phyloP scores from a whole-genome alignment of 2,329 filamentous ascomycete genomes.

The Venturia nashicola region DNA sequence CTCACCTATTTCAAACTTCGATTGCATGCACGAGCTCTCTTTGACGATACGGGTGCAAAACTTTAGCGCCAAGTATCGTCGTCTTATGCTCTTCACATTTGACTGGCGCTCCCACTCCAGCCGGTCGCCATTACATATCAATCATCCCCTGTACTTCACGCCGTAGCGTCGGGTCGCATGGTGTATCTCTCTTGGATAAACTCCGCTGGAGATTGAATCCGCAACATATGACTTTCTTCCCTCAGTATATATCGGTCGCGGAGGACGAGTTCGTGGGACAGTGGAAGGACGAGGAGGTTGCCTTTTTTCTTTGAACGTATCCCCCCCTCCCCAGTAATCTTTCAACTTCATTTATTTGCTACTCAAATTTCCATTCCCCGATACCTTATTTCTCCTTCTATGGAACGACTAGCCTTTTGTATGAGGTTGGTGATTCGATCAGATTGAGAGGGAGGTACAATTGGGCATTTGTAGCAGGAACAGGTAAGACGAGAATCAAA shows the following conservation, averaged over 20 bases:
- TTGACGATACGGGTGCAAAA: not conserved
- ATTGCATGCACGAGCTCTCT: not conserved
- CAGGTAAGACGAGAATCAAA: not conserved
- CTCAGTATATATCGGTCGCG: constrained; percentile 7
- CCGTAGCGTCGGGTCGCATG: not conserved
- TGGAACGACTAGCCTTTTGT: not conserved
- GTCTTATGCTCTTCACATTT: not conserved
- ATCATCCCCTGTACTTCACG: not conserved
- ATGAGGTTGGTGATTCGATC: not conserved
- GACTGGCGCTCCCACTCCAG: not conserved
- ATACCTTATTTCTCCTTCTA: not conserved
- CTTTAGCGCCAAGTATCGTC: not conserved
- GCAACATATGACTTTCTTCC: not conserved
- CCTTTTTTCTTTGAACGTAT: not conserved
- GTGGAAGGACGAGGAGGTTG: not conserved
- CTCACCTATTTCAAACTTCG: not conserved
- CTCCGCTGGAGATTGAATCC: not conserved
- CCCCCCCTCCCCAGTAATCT: not conserved
- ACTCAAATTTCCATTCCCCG: not conserved
- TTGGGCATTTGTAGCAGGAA: not conserved
- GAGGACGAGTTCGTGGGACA: not conserved
- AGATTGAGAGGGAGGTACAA: not conserved
- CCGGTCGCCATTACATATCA: not conserved
- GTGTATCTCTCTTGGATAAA: not conserved
- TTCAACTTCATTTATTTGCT: not conserved